Evolutionary conservation across 306 rosid species (phyloP), one percentile per base, ranked within the genome.

Genomic region (Cucurbita moschata): DNA sequence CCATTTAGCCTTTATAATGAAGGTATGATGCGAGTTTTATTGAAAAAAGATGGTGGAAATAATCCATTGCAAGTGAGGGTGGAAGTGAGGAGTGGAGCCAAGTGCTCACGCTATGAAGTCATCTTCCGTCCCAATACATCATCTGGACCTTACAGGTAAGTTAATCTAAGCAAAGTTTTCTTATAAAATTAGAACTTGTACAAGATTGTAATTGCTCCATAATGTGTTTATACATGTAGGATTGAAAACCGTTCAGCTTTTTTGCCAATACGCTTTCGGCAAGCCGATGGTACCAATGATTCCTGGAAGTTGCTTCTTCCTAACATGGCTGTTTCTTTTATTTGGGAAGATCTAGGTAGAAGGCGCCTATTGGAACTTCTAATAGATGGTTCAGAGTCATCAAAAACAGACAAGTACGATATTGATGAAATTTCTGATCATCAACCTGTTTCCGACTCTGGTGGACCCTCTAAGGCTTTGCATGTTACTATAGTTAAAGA

Each of bases 291-390:
- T 76, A 71, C 80, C 10, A 54, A 78, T 69, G 96, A 89, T 82
- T 90, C 97, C 10, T 94, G 99, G 99, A 81, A 84, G 76, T 76
- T 87, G 80, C 97, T 91, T 76, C 88, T 79, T 83, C 95, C 99
- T 47, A 89, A 86, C 72, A 74, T 92, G 23, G 85, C 97, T 53
- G 86, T 89, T 80, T 86, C 99, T 26, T 94, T 94, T 85, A 70
- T 91, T 59, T 94, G 99, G 99, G 99, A 91, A 84, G 99, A 94
- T 84, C 89, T 91, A 76, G 99, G 97, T 81, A 87, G 97, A 85
- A 86, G 92, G 76, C 97, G 55, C 60, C 79, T 87, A 56, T 76
- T 94, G 84, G 99, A 94, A 81, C 82, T 91, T 66, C 60, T 86
- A 35, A 89, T 83, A 75, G 97, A 94, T 83, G 99, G 91, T 38